Conservation (phyloP, 305 asterid species). For the Petunia hybrid region DNA sequence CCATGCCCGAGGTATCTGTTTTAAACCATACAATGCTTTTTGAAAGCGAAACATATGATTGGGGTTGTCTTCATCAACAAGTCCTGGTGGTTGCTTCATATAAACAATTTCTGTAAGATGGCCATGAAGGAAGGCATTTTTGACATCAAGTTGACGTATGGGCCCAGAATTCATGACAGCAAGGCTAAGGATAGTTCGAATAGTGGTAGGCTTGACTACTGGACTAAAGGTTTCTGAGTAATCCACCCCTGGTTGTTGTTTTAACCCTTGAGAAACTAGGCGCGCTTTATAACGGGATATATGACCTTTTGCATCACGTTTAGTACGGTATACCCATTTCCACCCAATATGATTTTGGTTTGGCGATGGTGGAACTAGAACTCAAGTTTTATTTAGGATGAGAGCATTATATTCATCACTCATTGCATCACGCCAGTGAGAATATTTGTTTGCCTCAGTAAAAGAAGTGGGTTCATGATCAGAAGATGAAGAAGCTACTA, state of each 20-base stretch:
- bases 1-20: no score
- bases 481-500: no score
- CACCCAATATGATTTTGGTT: neutral
- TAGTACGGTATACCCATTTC: neutral
- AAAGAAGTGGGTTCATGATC: neutral
- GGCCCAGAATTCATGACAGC: no score
- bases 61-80: no score
- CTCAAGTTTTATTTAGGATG: neutral
- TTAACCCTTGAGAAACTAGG: neutral
- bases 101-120: no score
- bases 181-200: neutral
- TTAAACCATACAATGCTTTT: no score
- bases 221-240: neutral
- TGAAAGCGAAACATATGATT: no score
- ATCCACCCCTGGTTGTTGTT: neutral
- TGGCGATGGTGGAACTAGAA: neutral
- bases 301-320: neutral
- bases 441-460: neutral
- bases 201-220: neutral
- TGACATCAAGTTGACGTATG: no score
- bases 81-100: no score
- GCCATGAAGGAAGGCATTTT: no score
- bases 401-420: slow-evolving; percentile 9
- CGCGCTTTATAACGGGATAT: neutral
- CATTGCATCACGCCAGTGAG: neutral